These are phyloP conservation scores for Fusarium agapanthi DNA, from an alignment of 2,329 filamentous ascomycete genomes.

Conservation along the genomic window DNA sequence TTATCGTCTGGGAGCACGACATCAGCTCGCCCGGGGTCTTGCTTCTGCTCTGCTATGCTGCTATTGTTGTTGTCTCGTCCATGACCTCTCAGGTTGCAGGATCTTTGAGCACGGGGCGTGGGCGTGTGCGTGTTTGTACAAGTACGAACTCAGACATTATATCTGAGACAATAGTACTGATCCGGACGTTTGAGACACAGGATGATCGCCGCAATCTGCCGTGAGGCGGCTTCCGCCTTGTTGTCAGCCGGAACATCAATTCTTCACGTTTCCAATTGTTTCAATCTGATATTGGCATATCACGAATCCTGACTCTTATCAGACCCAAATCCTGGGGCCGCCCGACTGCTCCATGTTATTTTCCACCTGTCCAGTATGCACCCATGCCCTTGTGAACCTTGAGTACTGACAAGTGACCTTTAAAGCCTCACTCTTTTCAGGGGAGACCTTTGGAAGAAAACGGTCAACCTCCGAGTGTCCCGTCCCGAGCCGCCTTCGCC, in stretches of 20 bases:
- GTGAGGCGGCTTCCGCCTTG: not conserved
- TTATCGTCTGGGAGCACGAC: conserved; percentile 41
- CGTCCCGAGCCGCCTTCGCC: not conserved
- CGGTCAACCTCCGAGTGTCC: not conserved
- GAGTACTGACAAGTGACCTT: not conserved
- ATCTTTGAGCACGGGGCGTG: conserved; percentile 30
- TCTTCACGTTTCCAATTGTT: not conserved
- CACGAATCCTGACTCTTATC: not conserved
- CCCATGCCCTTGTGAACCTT: not conserved
- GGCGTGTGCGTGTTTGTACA: not conserved
- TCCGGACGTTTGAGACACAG: conserved; percentile 17
- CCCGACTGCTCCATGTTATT: not conserved
- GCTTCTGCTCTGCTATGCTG: not conserved
- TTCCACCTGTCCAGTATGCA: not conserved
- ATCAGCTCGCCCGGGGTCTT: conserved; percentile 24
- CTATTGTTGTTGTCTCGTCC: not conserved
- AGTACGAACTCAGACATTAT: conserved; percentile 28
- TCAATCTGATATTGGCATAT: not conserved
- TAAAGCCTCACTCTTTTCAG: not conserved
- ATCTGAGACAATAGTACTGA: conserved; percentile 33
- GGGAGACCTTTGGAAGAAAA: not conserved
- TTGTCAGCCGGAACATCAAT: not conserved
- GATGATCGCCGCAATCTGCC: conserved; percentile 4
- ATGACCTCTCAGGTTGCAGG: conserved; percentile 21
- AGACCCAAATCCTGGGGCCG: not conserved